These are phyloP conservation scores for Histomonas meleagridis DNA, from an alignment of 208 protist species.

Conservation along the genomic window DNA sequence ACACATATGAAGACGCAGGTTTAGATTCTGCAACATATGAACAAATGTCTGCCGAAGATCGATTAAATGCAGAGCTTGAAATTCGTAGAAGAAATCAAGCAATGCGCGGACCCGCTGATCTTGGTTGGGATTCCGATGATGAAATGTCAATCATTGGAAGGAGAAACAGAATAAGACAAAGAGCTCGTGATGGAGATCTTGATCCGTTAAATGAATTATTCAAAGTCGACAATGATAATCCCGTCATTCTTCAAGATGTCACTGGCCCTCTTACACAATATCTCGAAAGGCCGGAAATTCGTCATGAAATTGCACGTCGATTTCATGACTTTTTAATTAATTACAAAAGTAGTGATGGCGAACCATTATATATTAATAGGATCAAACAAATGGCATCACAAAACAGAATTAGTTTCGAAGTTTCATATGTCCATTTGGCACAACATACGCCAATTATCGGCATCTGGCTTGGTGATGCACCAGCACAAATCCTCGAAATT, in stretches of 20 bases:
- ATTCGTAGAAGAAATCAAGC: neutral
- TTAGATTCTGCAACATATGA: conserved; percentile 41
- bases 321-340: neutral
- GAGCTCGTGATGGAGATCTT: neutral
- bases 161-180: neutral
- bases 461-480: neutral
- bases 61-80: neutral
- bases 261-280: neutral
- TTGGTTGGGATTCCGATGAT: neutral
- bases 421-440: neutral
- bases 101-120: neutral
- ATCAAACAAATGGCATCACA: neutral
- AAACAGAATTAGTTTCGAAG: neutral
- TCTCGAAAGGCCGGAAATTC: neutral
- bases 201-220: neutral
- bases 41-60: neutral
- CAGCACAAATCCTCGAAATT: neutral
- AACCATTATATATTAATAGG: neutral
- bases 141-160: neutral
- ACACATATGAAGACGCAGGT: conserved; percentile 43
- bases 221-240: neutral
- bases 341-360: neutral
- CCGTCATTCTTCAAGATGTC: neutral
- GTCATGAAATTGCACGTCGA: neutral
- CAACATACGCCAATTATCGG: neutral